Conservation (phyloP, 495 filamentous ascomycete species). For the Aspergillus egyptiacus region DNA sequence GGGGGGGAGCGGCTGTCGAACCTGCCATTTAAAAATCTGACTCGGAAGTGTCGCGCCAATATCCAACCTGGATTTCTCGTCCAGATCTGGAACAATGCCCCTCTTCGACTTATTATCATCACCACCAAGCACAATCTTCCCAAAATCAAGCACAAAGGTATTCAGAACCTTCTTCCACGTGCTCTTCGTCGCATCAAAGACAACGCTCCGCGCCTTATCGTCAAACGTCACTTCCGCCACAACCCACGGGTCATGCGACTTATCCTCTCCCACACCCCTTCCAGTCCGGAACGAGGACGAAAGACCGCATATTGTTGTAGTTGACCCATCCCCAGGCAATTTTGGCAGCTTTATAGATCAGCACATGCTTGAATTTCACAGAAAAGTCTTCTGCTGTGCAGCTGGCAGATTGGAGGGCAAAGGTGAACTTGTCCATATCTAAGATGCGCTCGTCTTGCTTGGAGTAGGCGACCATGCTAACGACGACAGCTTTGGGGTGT, state of each 20-base stretch:
- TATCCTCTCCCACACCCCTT: not conserved
- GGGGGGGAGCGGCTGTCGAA: too few relatives aligned
- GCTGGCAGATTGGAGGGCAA: constrained; percentile 1
- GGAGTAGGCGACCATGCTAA: constrained; percentile 7
- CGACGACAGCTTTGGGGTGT: not conserved
- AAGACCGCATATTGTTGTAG: constrained; percentile 2
- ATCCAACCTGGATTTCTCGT: not conserved
- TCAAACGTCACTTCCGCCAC: not conserved
- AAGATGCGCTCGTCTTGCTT: constrained; percentile 7
- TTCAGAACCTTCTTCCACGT: constrained; percentile 11
- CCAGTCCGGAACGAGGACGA: constrained; percentile 4
- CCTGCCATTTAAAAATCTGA: constrained; percentile 6
- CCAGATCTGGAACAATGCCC: constrained; percentile 5
- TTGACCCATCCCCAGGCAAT: constrained; percentile 8
- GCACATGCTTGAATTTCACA: not conserved
- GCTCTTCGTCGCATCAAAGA: not conserved
- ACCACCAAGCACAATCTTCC: constrained; percentile 1
- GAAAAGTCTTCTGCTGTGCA: constrained; percentile 1
- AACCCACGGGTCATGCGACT: constrained; percentile 3
- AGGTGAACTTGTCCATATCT: constrained; percentile 7
- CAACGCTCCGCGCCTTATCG: constrained; percentile 1
- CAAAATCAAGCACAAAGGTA: constrained; percentile 6
- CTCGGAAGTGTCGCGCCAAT: not conserved
- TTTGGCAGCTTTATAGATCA: constrained; percentile 7
- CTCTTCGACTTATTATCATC: too few relatives aligned